These are phyloP conservation scores for Talaromyces pinophilus DNA, from an alignment of 2,329 filamentous ascomycete species.

Conservation along the genomic window DNA sequence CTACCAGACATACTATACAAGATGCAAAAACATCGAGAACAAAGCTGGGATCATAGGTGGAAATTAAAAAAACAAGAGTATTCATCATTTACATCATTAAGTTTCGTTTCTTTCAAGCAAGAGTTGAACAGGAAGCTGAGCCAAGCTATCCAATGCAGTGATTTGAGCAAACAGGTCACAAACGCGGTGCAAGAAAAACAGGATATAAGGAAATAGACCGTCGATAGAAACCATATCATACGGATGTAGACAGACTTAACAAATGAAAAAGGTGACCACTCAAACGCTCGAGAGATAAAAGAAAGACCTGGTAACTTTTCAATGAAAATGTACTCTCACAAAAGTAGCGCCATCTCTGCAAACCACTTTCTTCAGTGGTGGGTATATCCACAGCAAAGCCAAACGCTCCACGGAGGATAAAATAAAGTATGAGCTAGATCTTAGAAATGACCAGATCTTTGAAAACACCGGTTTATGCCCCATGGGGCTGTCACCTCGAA, in stretches of 20 bases:
- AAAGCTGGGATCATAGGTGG: constrained; percentile 2
- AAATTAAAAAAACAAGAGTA: constrained; percentile 10
- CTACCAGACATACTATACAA: constrained; percentile 18
- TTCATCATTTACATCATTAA: constrained; percentile 18
- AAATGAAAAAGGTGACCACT: constrained; percentile 16
- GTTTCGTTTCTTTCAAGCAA: constrained; percentile 22
- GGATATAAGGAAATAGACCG: background rate
- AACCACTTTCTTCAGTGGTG: constrained; percentile 17
- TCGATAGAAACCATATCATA: background rate
- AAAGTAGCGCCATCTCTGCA: constrained; percentile 22
- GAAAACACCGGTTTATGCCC: constrained; percentile 7
- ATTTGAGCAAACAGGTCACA: constrained; percentile 13
- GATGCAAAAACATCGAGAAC: constrained; percentile 12
- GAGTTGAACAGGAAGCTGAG: background rate
- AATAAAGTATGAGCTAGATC: constrained; percentile 13
- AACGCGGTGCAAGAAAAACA: background rate
- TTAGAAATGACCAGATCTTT: background rate
- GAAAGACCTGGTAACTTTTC: constrained; percentile 20
- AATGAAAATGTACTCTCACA: constrained; percentile 19
- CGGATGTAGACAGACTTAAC: background rate
- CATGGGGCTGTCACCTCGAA: background rate
- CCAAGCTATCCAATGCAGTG: constrained; percentile 21
- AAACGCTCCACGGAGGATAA: constrained; percentile 9
- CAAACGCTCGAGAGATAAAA: constrained; percentile 20
- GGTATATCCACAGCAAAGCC: constrained; percentile 20